phyloP scores from a whole-genome alignment of 2,329 filamentous ascomycete genomes.

The Trichoderma sp. region DNA sequence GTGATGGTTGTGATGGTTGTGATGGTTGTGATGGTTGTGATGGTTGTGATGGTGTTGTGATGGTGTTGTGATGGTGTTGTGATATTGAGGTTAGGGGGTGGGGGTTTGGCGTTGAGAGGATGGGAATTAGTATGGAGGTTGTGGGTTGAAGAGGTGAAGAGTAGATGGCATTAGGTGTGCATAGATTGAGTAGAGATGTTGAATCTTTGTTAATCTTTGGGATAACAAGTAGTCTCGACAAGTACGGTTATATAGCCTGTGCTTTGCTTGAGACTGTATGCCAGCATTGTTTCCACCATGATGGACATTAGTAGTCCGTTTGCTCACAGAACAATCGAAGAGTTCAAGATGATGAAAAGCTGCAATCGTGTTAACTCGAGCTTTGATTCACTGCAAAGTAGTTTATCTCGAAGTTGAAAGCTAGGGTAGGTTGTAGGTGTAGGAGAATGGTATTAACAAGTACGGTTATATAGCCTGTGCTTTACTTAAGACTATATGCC shows the following conservation, averaged over 20 bases:
- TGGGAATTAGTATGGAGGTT: not conserved
- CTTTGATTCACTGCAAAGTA: not conserved
- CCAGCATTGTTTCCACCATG: not conserved
- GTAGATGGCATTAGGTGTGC: not conserved
- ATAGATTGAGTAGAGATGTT: not conserved
- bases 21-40: not conserved
- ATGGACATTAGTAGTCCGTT: not conserved
- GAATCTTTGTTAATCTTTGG: not conserved
- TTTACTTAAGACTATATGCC: not conserved
- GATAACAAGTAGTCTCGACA: not conserved
- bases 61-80: not conserved
- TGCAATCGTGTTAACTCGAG: not conserved
- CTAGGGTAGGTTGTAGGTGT: not conserved
- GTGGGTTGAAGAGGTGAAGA: not conserved
- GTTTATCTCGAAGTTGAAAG: not conserved
- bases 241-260: not conserved
- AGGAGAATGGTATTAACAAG: too few relatives aligned
- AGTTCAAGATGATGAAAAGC: not conserved
- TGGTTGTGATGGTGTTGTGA: not conserved
- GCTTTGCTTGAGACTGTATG: not conserved
- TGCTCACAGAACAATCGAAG: not conserved
- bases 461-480: too few relatives aligned
- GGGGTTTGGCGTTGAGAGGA: not conserved
- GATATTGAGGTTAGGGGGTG: not conserved
- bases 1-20: not conserved